Base-by-base conservation (phyloP, 305 asterid genomes). In the Fraxinus dipetala region DNA sequence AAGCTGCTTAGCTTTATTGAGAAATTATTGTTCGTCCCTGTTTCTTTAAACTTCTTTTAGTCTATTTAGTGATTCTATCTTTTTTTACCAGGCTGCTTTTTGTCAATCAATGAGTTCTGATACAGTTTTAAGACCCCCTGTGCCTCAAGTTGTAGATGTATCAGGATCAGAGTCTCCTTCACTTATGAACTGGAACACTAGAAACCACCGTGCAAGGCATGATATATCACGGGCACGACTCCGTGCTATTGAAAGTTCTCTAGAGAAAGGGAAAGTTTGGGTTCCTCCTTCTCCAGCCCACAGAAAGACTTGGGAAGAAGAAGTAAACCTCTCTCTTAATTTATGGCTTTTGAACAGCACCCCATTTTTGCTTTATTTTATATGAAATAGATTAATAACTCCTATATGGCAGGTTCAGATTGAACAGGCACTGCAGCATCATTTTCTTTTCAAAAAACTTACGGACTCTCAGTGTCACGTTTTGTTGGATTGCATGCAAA, bases 221-320 rank as follows among this genome's bases (percentile, higher is more conserved):
- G 99, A 95, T 86, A 87, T 92, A 89, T 93, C 98, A 73, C 94
- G 95, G 84, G 93, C 99, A 78, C 92, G 98, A 70, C 94, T 96
- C 75, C 93, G 97, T 14, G 97, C 97, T 61, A 89, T 96, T 85
- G 98, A 96, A 86, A 92, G 84, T 84, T 94, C 98, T 82, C 90
- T 96, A 45, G 98, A 93, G 91, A 93, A 87, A 80, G 97, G 96
- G 72, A 95, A 91, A 89, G 83, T 85, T 78, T 94, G 99, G 99
- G 87, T 85, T 79, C 99, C 99, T 84, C 89, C 98, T 82, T 91
- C 98, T 77, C 94, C 96, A 54, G 89, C 96, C 81, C 95, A 96
- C 82, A 92, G 97, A 85, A 96, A 96, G 93, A 96, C 98, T 78
- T 92, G 99, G 98, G 98, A 94, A 89, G 99, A 96, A 88, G 98